phyloP scores from a whole-genome alignment of 768 basidiomycete genomes.

The Suillus sp. region DNA sequence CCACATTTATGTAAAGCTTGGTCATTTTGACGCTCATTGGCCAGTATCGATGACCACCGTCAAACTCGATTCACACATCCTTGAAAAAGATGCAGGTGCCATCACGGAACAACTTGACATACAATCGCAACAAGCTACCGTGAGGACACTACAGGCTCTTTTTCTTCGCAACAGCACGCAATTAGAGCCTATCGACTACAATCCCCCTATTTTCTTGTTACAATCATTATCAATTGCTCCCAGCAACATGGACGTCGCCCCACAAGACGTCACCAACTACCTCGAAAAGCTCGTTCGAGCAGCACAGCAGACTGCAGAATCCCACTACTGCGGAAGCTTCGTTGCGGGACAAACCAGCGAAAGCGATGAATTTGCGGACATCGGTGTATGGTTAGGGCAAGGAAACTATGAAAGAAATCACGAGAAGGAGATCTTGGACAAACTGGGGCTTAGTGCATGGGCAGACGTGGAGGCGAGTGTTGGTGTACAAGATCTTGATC shows the following conservation, averaged over 20 bases:
- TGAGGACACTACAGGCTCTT: neutral
- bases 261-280: conserved; percentile 16
- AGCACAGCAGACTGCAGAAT: conserved; percentile 43
- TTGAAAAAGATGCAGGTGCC: neutral
- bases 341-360: conserved; percentile 57
- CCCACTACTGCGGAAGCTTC: conserved; percentile 50
- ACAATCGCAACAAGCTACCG: neutral
- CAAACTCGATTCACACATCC: neutral
- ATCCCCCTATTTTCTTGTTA: conserved; percentile 19
- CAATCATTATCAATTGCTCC: conserved; percentile 7
- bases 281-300: conserved; percentile 36
- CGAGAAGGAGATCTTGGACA: conserved; percentile 34
- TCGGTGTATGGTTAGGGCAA: conserved; percentile 53
- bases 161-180: neutral
- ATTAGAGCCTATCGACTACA: neutral
- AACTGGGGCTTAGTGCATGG: conserved; percentile 36
- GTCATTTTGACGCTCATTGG: neutral
- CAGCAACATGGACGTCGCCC: neutral
- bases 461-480: conserved; percentile 18
- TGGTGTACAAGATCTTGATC: neutral
- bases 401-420: conserved; percentile 36
- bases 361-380: conserved; percentile 56
- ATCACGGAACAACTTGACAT: neutral
- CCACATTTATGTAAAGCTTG: neutral
- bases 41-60: neutral